A percentile compares a stretch with the other conserved stretches of the same genome.
phyloP scores from a whole-genome alignment of 2,329 filamentous ascomycete species.

The Mycogone perniciosa region DNA sequence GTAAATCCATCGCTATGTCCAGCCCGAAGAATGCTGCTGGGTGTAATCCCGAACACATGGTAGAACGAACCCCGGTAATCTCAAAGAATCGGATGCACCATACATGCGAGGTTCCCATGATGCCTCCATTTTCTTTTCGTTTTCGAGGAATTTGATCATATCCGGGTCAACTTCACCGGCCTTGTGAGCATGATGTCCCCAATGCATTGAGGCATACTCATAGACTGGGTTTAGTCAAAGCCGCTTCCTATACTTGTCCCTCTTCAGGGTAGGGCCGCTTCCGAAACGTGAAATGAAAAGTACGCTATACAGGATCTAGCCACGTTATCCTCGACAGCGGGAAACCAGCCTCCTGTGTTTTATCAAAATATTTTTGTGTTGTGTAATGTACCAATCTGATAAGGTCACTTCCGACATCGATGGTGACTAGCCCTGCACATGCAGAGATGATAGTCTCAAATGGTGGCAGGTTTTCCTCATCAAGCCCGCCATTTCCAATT shows the following conservation, averaged over 20 bases:
- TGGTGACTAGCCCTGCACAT: conserved; percentile 36
- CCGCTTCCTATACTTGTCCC: not conserved
- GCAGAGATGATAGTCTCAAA: conserved; percentile 29
- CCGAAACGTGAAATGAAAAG: conserved; percentile 26
- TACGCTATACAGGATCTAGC: conserved; percentile 29
- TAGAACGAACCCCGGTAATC: no score
- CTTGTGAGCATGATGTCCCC: not conserved
- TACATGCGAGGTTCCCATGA: no score
- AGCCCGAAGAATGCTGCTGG: no score
- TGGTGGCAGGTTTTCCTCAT: conserved; percentile 26
- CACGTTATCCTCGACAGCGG: conserved; percentile 23
- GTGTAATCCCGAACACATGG: no score
- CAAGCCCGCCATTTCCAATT: conserved; percentile 1
- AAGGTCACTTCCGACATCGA: conserved; percentile 32
- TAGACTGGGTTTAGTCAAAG: not conserved
- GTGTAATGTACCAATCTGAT: conserved; percentile 41
- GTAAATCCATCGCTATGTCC: no score
- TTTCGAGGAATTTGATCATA: not conserved
- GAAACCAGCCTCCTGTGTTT: conserved; percentile 26
- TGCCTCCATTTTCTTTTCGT: not conserved
- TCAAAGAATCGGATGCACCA: no score
- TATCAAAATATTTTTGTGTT: conserved; percentile 37
- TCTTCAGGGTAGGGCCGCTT: not conserved
- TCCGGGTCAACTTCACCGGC: not conserved
- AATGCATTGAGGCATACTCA: not conserved